A percentile compares a stretch with the other conserved stretches of the same genome.
phyloP scores from a whole-genome alignment of 306 rosid genomes.

The Styphnolobium japonicum region DNA sequence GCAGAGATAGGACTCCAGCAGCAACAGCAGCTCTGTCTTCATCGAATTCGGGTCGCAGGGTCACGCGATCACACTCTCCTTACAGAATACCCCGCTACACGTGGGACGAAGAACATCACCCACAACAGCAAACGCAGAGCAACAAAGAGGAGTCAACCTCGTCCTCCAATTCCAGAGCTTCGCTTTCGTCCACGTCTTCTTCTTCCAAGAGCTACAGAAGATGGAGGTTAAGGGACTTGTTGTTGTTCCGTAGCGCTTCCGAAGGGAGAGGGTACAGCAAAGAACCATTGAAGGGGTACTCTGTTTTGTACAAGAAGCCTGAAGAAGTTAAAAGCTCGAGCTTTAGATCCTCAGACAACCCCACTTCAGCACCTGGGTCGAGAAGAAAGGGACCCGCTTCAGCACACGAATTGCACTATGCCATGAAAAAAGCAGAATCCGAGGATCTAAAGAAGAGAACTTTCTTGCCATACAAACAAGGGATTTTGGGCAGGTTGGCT shows the following conservation, averaged over 20 bases:
- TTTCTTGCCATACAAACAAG: conserved; percentile 84
- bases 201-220: conserved; percentile 49
- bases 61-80: conserved; percentile 77
- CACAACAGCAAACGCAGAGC: conserved; percentile 25
- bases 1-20: conserved; percentile 48
- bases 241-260: conserved; percentile 83
- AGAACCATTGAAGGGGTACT: conserved; percentile 58
- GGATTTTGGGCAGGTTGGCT: conserved; percentile 72
- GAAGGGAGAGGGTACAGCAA: conserved; percentile 78
- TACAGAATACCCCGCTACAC: conserved; percentile 44
- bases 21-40: conserved; percentile 21
- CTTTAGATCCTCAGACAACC: conserved; percentile 42
- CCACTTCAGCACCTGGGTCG: conserved; percentile 11
- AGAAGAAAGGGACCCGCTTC: conserved; percentile 50
- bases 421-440: conserved; percentile 67
- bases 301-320: conserved; percentile 32
- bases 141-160: conserved; percentile 7
- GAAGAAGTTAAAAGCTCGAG: conserved; percentile 57
- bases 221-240: conserved; percentile 74
- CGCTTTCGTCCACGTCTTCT: background rate
- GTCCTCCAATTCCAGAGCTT: background rate
- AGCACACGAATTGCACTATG: conserved; percentile 70
- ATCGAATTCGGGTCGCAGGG: conserved; percentile 52
- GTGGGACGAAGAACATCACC: conserved; percentile 45
- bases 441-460: conserved; percentile 81